Evolutionary conservation across 2,329 filamentous ascomycete genomes (phyloP).

Genomic region (Epicoccum sorghinum): DNA sequence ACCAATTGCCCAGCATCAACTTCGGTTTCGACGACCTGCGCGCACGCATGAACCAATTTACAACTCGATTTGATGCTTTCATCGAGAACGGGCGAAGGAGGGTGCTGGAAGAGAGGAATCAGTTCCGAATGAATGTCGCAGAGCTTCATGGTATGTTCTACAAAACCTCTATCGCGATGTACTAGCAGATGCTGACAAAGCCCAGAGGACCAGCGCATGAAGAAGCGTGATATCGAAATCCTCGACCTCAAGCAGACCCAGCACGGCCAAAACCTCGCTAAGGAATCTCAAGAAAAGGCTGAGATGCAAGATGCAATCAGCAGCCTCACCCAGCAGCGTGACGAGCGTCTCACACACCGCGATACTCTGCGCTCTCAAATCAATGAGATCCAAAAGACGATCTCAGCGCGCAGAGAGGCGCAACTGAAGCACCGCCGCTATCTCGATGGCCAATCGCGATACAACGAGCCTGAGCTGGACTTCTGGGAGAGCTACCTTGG

Average conservation of each 20-base stretch:
- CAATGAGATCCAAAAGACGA: slow-evolving; percentile 70
- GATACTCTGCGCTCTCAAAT: slow-evolving; percentile 64
- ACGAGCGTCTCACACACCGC: slow-evolving; percentile 60
- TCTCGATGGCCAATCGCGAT: slow-evolving; percentile 80
- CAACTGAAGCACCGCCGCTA: slow-evolving; percentile 75
- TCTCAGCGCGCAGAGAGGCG: slow-evolving; percentile 72
- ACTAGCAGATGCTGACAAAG: slow-evolving; percentile 10
- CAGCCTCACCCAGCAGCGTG: slow-evolving; percentile 62
- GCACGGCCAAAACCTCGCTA: slow-evolving; percentile 75
- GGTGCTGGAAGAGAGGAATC: slow-evolving; percentile 90
- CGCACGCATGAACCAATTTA: slow-evolving; percentile 94
- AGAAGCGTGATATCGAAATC: slow-evolving; percentile 85
- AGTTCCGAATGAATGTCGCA: slow-evolving; percentile 87
- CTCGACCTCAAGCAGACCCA: slow-evolving; percentile 72
- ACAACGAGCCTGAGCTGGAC: slow-evolving; percentile 90
- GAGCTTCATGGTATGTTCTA: slow-evolving; percentile 78
- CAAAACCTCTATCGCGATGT: background rate
- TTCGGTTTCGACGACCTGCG: slow-evolving; percentile 96
- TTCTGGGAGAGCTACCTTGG: slow-evolving; percentile 96
- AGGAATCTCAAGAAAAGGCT: slow-evolving; percentile 74
- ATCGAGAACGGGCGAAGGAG: slow-evolving; percentile 90
- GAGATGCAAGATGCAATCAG: slow-evolving; percentile 67
- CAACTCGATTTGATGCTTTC: slow-evolving; percentile 86
- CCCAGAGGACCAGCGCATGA: slow-evolving; percentile 88
- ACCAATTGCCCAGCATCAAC: slow-evolving; percentile 84